phyloP scores from a whole-genome alignment of 2,329 filamentous ascomycete genomes.

The Sporothrix phasma region DNA sequence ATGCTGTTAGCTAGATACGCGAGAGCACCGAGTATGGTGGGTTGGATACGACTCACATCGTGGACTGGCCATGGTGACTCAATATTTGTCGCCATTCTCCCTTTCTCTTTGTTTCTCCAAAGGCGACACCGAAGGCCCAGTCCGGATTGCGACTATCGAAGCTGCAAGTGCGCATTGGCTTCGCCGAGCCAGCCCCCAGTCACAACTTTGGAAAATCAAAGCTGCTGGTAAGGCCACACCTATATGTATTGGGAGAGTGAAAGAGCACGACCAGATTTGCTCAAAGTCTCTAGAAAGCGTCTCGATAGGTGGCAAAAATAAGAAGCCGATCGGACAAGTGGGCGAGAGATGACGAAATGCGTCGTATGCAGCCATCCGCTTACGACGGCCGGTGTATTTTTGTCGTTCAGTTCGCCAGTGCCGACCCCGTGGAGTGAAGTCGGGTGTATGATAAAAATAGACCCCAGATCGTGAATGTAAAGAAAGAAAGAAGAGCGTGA shows the following conservation, averaged over 20 bases:
- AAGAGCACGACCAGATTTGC: background rate
- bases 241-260: background rate
- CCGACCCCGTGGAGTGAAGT: background rate
- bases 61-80: conserved; percentile 39
- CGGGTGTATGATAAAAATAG: background rate
- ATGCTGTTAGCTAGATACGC: background rate
- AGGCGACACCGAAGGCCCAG: background rate
- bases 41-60: conserved; percentile 31
- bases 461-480: background rate
- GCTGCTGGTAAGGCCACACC: background rate
- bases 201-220: background rate
- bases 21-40: background rate
- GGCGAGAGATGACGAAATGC: background rate
- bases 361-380: conserved; percentile 13
- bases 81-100: background rate
- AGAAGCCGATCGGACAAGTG: background rate
- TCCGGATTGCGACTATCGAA: background rate
- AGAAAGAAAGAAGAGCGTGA: background rate
- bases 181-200: background rate
- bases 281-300: background rate
- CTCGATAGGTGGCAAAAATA: background rate
- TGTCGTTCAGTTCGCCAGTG: background rate
- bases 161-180: background rate
- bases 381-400: background rate
- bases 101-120: background rate